Base-by-base conservation (phyloP, 768 basidiomycete species). In the Boletus sp. region DNA sequence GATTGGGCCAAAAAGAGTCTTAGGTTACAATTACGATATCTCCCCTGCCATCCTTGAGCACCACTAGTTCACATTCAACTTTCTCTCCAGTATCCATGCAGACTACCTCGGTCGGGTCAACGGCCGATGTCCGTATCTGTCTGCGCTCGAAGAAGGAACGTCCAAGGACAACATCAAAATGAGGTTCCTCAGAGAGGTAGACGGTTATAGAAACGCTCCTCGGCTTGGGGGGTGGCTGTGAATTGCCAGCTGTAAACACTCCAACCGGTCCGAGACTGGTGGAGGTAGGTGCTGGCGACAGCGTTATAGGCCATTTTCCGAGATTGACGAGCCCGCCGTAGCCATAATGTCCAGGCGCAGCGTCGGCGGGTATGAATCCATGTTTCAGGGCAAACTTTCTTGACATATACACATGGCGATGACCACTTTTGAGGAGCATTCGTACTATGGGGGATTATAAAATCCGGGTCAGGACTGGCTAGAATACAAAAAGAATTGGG, bases 101-200 rank as follows among this genome's bases (percentile, higher is more conserved):
- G 3, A 91, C 83, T 14, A 99, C 87, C 61, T 88, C 84, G 10
- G 97, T 98, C 37, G 85, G 86, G 68, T 99, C 96, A 38, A 87
- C 75, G 0, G 87, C 75, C 66, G 88, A 91, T 30, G 83, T 84
- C 70, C 87, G 87, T 59, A 98, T 84, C 65, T 88, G 87, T 60
- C 92, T 77, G 64, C 79, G 85, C 78, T 88, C 88, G 57, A 87
- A 83, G 64, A 97, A 94, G 23, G 84, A 85, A 25, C 95, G 79
- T 1, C 95, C 95, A 7, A 98, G 80, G 5, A 98, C 88, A 44
- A 98, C 90, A 63, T 97, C 94, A 70, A 98, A 98, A 65, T 98
- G 93, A 0, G 88, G 85, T 68, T 97, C 95, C 67, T 99, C 97
- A 4, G 90, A 88, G 30, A 98, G 80, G 70, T 90, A 94, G 9